Conservation (phyloP, 495 filamentous ascomycete species). For the Sordaria brevicollis region DNA sequence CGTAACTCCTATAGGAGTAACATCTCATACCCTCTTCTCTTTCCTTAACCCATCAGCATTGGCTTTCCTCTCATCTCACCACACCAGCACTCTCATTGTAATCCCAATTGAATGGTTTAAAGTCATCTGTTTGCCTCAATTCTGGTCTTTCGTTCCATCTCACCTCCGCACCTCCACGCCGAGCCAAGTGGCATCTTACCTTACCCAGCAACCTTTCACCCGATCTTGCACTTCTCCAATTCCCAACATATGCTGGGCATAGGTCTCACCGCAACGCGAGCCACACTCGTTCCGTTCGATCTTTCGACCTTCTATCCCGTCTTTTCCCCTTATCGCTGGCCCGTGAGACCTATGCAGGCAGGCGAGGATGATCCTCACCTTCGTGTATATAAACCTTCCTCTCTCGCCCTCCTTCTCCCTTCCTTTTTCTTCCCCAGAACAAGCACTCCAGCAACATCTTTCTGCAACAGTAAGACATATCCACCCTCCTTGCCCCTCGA, state of each 20-base stretch:
- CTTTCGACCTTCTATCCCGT: neutral
- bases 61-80: too few relatives aligned
- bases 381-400: neutral
- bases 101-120: neutral
- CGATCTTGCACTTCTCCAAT: neutral
- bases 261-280: neutral
- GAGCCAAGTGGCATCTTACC: neutral
- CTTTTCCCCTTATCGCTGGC: neutral
- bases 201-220: neutral
- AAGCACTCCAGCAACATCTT: neutral
- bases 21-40: too few relatives aligned
- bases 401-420: neutral
- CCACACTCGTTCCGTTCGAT: neutral
- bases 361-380: neutral
- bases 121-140: neutral
- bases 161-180: neutral
- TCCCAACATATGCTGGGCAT: neutral
- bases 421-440: neutral
- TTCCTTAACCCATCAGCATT: too few relatives aligned
- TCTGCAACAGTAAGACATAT: too few relatives aligned
- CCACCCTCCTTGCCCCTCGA: too few relatives aligned
- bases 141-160: neutral
- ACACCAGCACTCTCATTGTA: too few relatives aligned
- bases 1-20: too few relatives aligned
- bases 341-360: too few relatives aligned